Conservation (phyloP, 2,329 filamentous ascomycete genomes). For the Xylariomycetidae sp. region DNA sequence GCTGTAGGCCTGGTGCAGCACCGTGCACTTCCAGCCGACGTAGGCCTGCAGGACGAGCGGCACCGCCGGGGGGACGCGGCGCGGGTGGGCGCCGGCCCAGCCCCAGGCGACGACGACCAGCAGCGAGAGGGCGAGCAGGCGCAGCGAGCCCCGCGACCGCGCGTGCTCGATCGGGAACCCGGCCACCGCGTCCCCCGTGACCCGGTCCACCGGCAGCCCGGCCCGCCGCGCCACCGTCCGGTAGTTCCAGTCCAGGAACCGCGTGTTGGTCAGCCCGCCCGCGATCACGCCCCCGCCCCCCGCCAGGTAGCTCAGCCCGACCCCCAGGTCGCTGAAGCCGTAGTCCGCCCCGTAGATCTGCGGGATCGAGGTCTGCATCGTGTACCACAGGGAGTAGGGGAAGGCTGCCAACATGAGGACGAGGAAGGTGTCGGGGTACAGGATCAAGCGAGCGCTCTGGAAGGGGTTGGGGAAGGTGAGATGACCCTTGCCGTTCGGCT, state of each 20-base stretch:
- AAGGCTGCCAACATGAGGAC: not conserved
- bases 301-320: not conserved
- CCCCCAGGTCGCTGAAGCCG: not conserved
- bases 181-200: not conserved
- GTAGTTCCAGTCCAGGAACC: conserved; percentile 2
- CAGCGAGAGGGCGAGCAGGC: no score
- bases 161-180: no score
- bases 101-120: no score
- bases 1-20: no score
- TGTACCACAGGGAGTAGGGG: conserved; percentile 1
- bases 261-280: not conserved
- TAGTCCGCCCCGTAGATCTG: conserved; percentile 1
- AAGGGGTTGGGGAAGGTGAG: not conserved
- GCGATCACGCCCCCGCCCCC: conserved; percentile 1
- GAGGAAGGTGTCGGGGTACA: not conserved
- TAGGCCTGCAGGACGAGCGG: no score
- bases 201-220: not conserved
- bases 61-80: no score
- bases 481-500: no score
- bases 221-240: not conserved
- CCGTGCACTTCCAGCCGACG: no score
- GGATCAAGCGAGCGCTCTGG: not conserved
- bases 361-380: not conserved
- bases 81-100: no score
- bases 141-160: no score